Evolutionary conservation across 768 basidiomycete genomes (phyloP).

Genomic region (Auriculariales sp.): DNA sequence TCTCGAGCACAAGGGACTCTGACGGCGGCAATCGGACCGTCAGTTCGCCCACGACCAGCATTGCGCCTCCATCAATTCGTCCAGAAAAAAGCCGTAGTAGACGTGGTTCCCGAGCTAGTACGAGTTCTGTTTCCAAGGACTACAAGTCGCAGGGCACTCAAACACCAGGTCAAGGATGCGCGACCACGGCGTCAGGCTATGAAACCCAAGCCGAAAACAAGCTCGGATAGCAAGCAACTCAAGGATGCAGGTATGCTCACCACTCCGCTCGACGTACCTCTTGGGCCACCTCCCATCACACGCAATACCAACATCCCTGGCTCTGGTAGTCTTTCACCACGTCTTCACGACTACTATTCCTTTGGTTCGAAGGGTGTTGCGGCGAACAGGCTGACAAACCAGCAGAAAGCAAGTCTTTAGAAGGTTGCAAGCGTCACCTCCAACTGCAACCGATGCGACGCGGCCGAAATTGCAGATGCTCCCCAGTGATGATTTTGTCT

Average conservation of each 20-base stretch:
- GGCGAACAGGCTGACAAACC: no score
- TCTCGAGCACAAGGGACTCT: not conserved
- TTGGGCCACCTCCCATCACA: not conserved
- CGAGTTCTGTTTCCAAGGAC: slow-evolving; percentile 19
- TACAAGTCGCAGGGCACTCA: slow-evolving; percentile 62
- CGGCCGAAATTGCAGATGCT: not conserved
- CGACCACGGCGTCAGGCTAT: slow-evolving; percentile 46
- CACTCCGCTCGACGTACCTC: not conserved
- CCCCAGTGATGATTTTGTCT: not conserved
- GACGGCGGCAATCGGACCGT: not conserved
- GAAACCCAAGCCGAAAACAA: slow-evolving; percentile 11
- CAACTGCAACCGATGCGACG: not conserved
- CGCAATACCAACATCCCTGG: not conserved
- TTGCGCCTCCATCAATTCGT: slow-evolving; percentile 1
- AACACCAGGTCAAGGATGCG: slow-evolving; percentile 39
- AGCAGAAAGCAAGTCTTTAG: no score
- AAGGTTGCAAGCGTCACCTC: no score
- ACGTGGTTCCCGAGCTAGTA: not conserved
- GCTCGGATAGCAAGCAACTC: slow-evolving; percentile 1
- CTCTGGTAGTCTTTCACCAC: slow-evolving; percentile 2
- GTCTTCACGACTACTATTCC: slow-evolving; percentile 3
- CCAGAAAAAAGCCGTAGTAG: slow-evolving; percentile 6
- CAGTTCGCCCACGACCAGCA: not conserved
- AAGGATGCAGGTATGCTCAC: not conserved
- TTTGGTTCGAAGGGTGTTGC: no score